A percentile compares a stretch with the other conserved stretches of the same genome.
Conservation (phyloP, 352 stramenopile species). For the Phytophthora citricola region DNA sequence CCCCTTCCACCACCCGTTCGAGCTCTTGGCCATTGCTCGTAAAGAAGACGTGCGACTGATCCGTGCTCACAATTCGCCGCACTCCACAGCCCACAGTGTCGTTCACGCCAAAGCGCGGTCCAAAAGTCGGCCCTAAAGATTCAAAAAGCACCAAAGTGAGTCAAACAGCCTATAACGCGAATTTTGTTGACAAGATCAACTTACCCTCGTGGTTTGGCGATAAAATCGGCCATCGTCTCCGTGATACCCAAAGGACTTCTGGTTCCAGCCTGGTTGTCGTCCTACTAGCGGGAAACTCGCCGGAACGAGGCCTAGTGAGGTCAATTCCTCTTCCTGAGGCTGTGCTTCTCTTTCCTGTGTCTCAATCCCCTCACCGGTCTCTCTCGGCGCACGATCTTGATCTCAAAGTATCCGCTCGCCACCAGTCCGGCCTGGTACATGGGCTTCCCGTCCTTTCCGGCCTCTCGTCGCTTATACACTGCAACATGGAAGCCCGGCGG, state of each 20-base stretch:
- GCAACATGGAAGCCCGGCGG: constrained; percentile 57
- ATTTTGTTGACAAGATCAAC: not conserved
- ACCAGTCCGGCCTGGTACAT: constrained; percentile 63
- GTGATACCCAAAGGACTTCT: constrained; percentile 76
- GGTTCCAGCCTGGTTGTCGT: constrained; percentile 77
- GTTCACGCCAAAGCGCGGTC: constrained; percentile 59
- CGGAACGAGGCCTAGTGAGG: constrained; percentile 62
- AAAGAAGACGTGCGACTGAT: constrained; percentile 68
- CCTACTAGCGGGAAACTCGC: constrained; percentile 60
- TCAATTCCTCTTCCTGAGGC: constrained; percentile 41
- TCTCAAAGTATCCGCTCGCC: constrained; percentile 80
- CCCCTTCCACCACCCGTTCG: constrained; percentile 31
- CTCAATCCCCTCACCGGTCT: constrained; percentile 1
- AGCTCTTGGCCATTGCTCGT: constrained; percentile 63
- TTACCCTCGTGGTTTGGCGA: constrained; percentile 52
- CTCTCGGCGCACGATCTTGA: constrained; percentile 55
- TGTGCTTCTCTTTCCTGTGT: constrained; percentile 6
- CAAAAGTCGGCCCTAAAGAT: constrained; percentile 56
- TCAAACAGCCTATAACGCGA: not conserved
- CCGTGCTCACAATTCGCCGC: constrained; percentile 43
- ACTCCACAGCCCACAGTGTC: constrained; percentile 84
- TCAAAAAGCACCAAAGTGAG: constrained; percentile 5
- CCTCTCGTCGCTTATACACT: constrained; percentile 45
- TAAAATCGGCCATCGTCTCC: constrained; percentile 85
- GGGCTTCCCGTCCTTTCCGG: constrained; percentile 2